These are phyloP conservation scores for Solanum appendiculatum DNA, from an alignment of 257 asterid genomes.

Conservation along the genomic window DNA sequence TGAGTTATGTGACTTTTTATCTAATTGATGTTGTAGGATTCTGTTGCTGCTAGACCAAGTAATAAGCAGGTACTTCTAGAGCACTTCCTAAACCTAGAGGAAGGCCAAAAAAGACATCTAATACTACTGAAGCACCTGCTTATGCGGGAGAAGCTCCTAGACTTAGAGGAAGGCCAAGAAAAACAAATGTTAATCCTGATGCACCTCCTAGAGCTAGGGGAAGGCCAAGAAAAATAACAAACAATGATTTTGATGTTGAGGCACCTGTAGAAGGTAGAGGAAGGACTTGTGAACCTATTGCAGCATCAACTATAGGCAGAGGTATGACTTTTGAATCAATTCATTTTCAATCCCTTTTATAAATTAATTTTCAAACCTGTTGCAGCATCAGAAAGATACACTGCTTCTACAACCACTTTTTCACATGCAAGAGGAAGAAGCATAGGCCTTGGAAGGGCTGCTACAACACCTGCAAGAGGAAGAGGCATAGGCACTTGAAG, in stretches of 20 bases:
- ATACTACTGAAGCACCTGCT: too few species aligned
- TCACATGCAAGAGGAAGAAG: neutral
- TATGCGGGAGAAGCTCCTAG: too few species aligned
- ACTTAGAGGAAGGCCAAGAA: neutral
- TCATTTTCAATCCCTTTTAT: too few species aligned
- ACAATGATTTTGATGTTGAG: neutral
- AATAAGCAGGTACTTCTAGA: neutral
- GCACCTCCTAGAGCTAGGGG: neutral
- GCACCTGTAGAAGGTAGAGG: neutral
- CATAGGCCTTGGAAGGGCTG: neutral
- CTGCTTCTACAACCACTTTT: neutral
- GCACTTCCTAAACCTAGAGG: neutral
- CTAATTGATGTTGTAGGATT: too few species aligned
- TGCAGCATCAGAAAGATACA: neutral
- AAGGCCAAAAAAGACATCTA: neutral
- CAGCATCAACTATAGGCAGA: neutral
- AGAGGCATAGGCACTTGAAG: neutral
- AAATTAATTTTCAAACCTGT: too few species aligned
- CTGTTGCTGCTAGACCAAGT: neutral
- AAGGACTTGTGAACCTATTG: neutral
- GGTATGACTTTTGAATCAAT: neutral
- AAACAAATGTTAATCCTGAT: neutral
- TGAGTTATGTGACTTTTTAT: neutral
- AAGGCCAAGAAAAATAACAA: neutral
- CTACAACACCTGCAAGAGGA: neutral